Evolutionary conservation across 2,329 filamentous ascomycete species (phyloP), one percentile per base, ranked within the genome.

Genomic region (Colletotrichum tofieldiae): DNA sequence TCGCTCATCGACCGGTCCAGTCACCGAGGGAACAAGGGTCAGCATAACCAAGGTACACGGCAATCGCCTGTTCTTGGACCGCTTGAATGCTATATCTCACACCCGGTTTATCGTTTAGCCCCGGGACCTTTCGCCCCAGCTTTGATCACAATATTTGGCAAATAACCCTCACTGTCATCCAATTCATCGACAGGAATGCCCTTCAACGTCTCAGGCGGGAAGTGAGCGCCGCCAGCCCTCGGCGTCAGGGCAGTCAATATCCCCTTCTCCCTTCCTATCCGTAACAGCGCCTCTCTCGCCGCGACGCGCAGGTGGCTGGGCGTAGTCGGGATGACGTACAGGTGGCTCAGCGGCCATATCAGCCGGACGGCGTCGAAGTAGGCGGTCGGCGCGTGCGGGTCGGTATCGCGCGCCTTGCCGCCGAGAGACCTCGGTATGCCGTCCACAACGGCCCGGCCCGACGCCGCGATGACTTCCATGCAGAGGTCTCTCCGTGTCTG

Each of bases 281-380:
- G 78, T 3, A 71, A 55, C 18, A 84, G 72, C 5, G 77, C 76
- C 37, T 54, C 54, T 35, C 75, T 72, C 12, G 83, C 83, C 16
- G 73, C 68, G 2, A 68, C 66, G 32, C 76, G 77, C 54, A 83
- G 78, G 39, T 78, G 77, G 1, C 75, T 67, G 39, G 77, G 76
- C n/a, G 78, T 78, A 5, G 79, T 75, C 3, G 77, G 71, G 8
- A 79, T 73, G 16, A 79, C 66, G 43, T 78, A 80, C 26, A 84
- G 75, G 1, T 78, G 68, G 8, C 78, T 79, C 26, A 84, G 77
- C 11, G 83, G 83, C 80, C 82, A 84, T 20, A 84, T 76, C 37
- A 84, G 70, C 75, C 79, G 80, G 49, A 84, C 67, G 1, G 81
- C 81, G 37, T 83, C 81, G 65, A 83, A 83, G 49, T 83, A 73